Evolutionary conservation across 768 basidiomycete genomes (phyloP), one percentile per base, ranked within the genome.

Genomic region (Termitomyces sp.): DNA sequence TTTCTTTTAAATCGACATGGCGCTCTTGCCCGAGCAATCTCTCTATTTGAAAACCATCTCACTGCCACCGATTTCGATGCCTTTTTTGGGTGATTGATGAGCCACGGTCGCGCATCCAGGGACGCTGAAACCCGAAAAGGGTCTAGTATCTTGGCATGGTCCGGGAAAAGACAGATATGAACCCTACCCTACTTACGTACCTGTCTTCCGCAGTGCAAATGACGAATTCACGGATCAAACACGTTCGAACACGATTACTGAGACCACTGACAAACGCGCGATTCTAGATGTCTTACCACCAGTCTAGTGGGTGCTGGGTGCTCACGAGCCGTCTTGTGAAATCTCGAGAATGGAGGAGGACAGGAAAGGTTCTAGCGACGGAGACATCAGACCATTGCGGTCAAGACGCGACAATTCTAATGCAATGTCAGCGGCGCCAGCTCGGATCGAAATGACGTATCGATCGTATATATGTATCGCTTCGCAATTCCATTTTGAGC

Each of bases 401-500:
- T 50, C 21, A 50, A 35, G 23, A 21, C 12, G 23, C 35, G 48
- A 48, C 11, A 23, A 30, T 30, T 28, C 8, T 23, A 28, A 28
- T 41, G 5, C 26, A 51, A 11, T 26, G 14, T 26, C 61, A 56
- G 61, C 9, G 14, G 23, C 26, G 19, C 19, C 61, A 56, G 61
- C 9, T 46, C n/a, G 38, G 51, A 63, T 56, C 55, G 41, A 28
- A 59, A 63, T 57, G 55, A 58, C 49, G 7, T 46, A 47, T 37
- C 56, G 61, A 60, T 62, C 54, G 9, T 9, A n/a, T 57, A 55
- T 59, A 59, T 52, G 48, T 53, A 42, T 57, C 60, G 42, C 63
- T 59, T 56, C 56, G 60, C 63, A 55, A 49, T 59, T 57, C 50
- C 54, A 42, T 63, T 55, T 60, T 57, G 46, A 55, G 51, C 60